phyloP scores from a whole-genome alignment of 257 asterid genomes.

The Solanum sejunctum region DNA sequence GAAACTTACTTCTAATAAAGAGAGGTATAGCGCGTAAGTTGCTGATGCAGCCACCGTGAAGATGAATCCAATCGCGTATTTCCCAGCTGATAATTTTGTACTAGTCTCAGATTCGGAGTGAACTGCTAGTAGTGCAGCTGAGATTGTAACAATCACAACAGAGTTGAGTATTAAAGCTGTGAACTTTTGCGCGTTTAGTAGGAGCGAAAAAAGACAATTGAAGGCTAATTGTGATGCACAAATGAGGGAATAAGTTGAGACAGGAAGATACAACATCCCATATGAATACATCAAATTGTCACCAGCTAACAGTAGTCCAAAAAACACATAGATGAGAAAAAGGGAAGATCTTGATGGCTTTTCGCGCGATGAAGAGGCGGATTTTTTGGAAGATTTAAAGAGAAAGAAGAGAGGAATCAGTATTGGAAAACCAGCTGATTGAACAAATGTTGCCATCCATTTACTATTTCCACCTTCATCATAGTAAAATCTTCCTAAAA shows the following conservation, averaged over 20 bases:
- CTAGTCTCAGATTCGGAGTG: constrained; percentile 12
- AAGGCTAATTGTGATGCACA: constrained; percentile 31
- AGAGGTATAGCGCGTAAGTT: constrained; percentile 9
- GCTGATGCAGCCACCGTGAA: constrained; percentile 27
- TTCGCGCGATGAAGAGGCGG: background rate
- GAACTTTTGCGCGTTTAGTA: constrained; percentile 23
- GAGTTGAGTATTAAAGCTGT: constrained; percentile 25
- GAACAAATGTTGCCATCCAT: constrained; percentile 34
- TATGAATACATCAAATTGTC: constrained; percentile 25
- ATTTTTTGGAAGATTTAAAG: background rate
- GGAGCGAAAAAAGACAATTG: constrained; percentile 21
- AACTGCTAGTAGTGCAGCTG: constrained; percentile 26
- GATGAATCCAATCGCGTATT: constrained; percentile 15
- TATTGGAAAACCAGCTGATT: constrained; percentile 21
- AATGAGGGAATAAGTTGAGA: constrained; percentile 28
- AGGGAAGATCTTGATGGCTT: background rate
- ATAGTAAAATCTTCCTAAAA: constrained; percentile 23
- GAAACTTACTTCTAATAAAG: constrained; percentile 10
- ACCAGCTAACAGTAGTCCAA: constrained; percentile 19
- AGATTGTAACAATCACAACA: constrained; percentile 18
- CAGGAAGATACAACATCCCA: constrained; percentile 25
- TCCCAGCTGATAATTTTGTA: background rate
- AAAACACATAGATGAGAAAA: constrained; percentile 8
- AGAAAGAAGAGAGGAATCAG: constrained; percentile 14
- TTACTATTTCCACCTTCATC: constrained; percentile 32